A percentile compares a stretch with the other conserved stretches of the same genome.
These are phyloP conservation scores for Huntiella bhutanensis DNA, from an alignment of 2,329 filamentous ascomycete species.

Conservation along the genomic window DNA sequence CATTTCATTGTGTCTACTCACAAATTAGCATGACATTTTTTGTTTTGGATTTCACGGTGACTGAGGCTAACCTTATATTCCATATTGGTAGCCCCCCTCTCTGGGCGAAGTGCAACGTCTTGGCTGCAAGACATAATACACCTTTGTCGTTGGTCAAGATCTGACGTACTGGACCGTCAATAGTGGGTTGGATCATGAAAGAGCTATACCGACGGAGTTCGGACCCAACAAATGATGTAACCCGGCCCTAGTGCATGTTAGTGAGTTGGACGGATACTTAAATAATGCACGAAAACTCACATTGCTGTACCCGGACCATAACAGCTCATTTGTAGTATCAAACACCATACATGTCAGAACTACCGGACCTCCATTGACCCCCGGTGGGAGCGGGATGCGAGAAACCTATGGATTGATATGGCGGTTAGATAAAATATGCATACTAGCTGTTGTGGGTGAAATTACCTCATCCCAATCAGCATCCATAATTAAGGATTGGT, in stretches of 20 bases:
- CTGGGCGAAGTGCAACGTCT: constrained; percentile 74
- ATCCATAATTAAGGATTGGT: constrained; percentile 30
- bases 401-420: constrained; percentile 37
- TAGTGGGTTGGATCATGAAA: constrained; percentile 55
- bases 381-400: constrained; percentile 63
- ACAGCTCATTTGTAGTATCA: constrained; percentile 69
- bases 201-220: constrained; percentile 83
- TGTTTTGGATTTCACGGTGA: not conserved
- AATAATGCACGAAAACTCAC: not conserved
- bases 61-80: constrained; percentile 50
- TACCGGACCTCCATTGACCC: constrained; percentile 48
- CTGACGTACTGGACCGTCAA: constrained; percentile 68
- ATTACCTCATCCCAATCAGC: constrained; percentile 50
- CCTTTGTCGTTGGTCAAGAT: constrained; percentile 83
- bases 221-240: constrained; percentile 72
- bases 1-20: constrained; percentile 24
- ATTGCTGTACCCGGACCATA: constrained; percentile 64
- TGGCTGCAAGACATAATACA: constrained; percentile 64
- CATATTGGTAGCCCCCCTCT: constrained; percentile 70
- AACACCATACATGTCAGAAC: constrained; percentile 69
- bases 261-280: not conserved
- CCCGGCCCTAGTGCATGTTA: constrained; percentile 47
- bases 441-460: not conserved
- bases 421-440: not conserved
- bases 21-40: no score